These are phyloP conservation scores for Euphorbia celastroides DNA, from an alignment of 441 rosid species.

Conservation along the genomic window DNA sequence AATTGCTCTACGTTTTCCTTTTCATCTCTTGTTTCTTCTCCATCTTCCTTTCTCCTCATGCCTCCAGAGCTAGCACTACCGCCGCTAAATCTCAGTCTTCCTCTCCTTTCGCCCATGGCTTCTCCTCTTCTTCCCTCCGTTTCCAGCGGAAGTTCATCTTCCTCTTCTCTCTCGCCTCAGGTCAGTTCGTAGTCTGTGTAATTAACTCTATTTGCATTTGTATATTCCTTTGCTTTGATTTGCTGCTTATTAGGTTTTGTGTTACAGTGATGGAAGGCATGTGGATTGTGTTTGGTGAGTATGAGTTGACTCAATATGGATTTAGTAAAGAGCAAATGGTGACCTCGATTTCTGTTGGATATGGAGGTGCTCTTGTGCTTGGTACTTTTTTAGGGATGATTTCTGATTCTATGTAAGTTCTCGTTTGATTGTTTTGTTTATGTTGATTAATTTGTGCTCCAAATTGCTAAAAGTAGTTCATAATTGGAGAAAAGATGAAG, in stretches of 20 bases:
- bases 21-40: constrained; percentile 55
- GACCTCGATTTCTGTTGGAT: constrained; percentile 48
- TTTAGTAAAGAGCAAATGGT: constrained; percentile 48
- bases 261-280: constrained; percentile 64
- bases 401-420: constrained; percentile 70
- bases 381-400: constrained; percentile 64
- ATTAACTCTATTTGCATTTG: not conserved
- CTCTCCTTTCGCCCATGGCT: constrained; percentile 40
- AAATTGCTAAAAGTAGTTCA: not conserved
- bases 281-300: constrained; percentile 81
- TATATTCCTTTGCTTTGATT: not conserved
- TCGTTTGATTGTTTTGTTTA: not conserved
- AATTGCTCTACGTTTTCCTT: constrained; percentile 46
- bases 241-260: not conserved
- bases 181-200: constrained; percentile 15
- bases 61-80: constrained; percentile 23
- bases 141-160: constrained; percentile 65
- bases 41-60: constrained; percentile 40
- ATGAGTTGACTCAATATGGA: constrained; percentile 44
- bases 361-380: constrained; percentile 46
- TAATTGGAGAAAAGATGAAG: not conserved
- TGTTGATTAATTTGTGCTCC: not conserved
- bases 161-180: constrained; percentile 69
- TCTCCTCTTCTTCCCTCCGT: constrained; percentile 38
- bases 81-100: constrained; percentile 24